Conservation (phyloP, 148 eudicot species). For the Fagopyrum tataricum region DNA sequence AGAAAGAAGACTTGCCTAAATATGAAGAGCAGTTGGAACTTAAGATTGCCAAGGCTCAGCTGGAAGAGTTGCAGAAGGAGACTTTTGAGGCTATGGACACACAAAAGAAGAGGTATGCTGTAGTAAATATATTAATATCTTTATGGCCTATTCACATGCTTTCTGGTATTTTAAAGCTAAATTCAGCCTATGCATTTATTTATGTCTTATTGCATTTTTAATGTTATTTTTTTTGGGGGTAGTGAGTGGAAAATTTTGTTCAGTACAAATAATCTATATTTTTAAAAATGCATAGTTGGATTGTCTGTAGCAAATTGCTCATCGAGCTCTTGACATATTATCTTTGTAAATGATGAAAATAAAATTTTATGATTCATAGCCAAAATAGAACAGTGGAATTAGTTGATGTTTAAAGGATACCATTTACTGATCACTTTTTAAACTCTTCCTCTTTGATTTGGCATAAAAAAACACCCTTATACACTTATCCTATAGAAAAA, state of each 20-base stretch:
- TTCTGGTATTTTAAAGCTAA: not conserved
- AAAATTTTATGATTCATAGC: not conserved
- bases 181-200: not conserved
- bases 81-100: constrained; percentile 86
- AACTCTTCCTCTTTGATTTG: not conserved
- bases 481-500: not conserved
- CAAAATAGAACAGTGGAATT: too few relatives aligned
- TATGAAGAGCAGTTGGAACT: constrained; percentile 73
- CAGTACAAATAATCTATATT: not conserved
- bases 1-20: constrained; percentile 69
- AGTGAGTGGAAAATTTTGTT: not conserved
- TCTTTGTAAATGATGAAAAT: not conserved
- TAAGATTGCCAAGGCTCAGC: constrained; percentile 79
- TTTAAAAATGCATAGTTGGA: not conserved
- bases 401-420: too few relatives aligned
- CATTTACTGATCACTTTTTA: not conserved
- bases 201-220: not conserved
- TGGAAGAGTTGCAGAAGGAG: constrained; percentile 89
- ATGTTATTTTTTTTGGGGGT: not conserved
- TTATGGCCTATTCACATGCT: not conserved
- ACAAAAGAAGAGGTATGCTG: constrained; percentile 68
- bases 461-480: not conserved
- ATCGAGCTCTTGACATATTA: not conserved
- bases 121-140: not conserved
- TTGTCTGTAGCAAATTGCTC: not conserved